Evolutionary conservation across 225 moss, liverwort and hornwort species (phyloP).

Genomic region (Bryum argenteum): DNA sequence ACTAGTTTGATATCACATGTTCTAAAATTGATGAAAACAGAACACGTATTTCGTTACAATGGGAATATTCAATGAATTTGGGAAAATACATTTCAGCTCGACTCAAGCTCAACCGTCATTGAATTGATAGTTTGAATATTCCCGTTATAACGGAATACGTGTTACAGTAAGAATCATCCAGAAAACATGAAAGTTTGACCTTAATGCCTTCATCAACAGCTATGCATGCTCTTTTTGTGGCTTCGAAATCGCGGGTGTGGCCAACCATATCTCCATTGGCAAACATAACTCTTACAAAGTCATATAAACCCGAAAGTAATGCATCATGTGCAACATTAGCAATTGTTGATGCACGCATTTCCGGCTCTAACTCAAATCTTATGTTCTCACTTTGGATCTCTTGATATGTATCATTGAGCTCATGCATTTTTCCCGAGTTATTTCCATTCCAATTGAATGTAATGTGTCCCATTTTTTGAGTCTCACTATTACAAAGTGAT

Average conservation of each 20-base stretch:
- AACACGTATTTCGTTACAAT: too few species aligned
- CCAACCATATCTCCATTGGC: slow-evolving; percentile 78
- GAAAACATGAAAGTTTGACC: slow-evolving; percentile 23
- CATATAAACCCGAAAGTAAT: slow-evolving; percentile 64
- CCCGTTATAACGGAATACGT: too few species aligned
- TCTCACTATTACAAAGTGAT: slow-evolving; percentile 44
- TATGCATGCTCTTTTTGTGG: slow-evolving; percentile 65
- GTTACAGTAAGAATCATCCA: not conserved
- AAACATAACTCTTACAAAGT: slow-evolving; percentile 76
- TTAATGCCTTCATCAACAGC: slow-evolving; percentile 74
- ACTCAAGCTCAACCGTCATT: too few species aligned
- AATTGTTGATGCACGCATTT: slow-evolving; percentile 73
- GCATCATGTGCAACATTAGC: slow-evolving; percentile 69
- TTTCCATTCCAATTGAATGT: slow-evolving; percentile 92
- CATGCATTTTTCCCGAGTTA: slow-evolving; percentile 58
- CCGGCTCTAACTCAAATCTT: slow-evolving; percentile 68
- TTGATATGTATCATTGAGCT: slow-evolving; percentile 58
- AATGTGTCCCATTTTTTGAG: slow-evolving; percentile 79
- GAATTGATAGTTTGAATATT: too few species aligned
- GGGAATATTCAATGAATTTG: too few species aligned
- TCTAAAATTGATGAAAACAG: too few species aligned
- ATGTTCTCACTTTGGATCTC: slow-evolving; percentile 75
- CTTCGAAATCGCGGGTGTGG: slow-evolving; percentile 63
- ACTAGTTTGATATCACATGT: too few species aligned
- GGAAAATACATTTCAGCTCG: too few species aligned